A percentile compares a stretch with the other conserved stretches of the same genome.
phyloP scores from a whole-genome alignment of 345 rosid species.

The Sonneratia caseolaris region DNA sequence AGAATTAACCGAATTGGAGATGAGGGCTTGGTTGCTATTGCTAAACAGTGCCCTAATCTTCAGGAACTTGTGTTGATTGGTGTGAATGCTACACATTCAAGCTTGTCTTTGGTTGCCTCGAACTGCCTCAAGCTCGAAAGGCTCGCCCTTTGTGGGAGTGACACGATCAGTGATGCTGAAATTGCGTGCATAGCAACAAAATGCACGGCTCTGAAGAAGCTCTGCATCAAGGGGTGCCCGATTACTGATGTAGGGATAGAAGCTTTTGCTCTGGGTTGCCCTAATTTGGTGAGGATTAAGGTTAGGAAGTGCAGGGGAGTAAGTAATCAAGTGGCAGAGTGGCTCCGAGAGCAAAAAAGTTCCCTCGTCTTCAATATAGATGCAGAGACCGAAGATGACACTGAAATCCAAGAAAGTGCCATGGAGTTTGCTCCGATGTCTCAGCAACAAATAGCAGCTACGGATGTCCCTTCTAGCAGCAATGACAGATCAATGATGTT shows the following conservation, averaged over 20 bases:
- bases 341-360: constrained; percentile 44
- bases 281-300: constrained; percentile 67
- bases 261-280: constrained; percentile 70
- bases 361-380: constrained; percentile 57
- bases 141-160: constrained; percentile 74
- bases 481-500: constrained; percentile 43
- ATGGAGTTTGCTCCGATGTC: constrained; percentile 19
- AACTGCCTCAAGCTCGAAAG: constrained; percentile 58
- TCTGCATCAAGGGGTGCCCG: constrained; percentile 72
- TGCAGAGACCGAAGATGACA: constrained; percentile 32
- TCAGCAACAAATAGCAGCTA: constrained; percentile 18
- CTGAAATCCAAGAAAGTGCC: constrained; percentile 32
- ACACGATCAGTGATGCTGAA: constrained; percentile 53
- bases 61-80: constrained; percentile 82
- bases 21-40: constrained; percentile 66
- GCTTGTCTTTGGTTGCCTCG: constrained; percentile 42
- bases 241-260: constrained; percentile 55
- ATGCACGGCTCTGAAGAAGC: constrained; percentile 58
- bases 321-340: constrained; percentile 37
- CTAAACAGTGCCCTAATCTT: constrained; percentile 46
- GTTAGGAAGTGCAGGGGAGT: constrained; percentile 74
- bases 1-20: constrained; percentile 77
- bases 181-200: constrained; percentile 58
- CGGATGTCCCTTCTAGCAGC: constrained; percentile 27
- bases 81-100: constrained; percentile 50